Base-by-base conservation (phyloP, 768 basidiomycete genomes). In the Russula sp. region DNA sequence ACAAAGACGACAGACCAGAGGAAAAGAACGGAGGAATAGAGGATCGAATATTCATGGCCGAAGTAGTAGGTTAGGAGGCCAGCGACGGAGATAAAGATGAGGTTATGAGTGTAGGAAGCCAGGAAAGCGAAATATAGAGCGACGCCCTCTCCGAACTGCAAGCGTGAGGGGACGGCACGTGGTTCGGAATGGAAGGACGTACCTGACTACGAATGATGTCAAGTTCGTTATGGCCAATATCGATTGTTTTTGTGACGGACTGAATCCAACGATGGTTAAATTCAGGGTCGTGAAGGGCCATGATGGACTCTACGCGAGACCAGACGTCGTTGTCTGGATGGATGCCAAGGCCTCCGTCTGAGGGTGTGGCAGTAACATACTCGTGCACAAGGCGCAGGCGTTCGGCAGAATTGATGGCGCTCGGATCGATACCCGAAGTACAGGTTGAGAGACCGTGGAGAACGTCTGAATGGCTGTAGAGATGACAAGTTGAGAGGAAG, bases 101-200 rank as follows among this genome's bases (percentile, higher is more conserved):
- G 85, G 38, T 87, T 85, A 50, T 83, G 82, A 0, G 94, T 89
- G 76, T 98, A 98, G 50, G 86, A 84, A 7, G 85, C 83, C 20
- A 98, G 81, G 78, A 96, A 97, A 55, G 84, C 83, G 75, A 95
- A 98, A 76, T 99, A 95, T 40, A 93, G 81, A 1, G 92, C 91
- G 18, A 94, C 77, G 1, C 85, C 80, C 71, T 91, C 90, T 13
- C 94, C 94, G 68, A 92, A 93, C 83, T 86, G 64, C 24, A 54
- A 0, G 28, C 0, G 49, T 65, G n/a, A 57, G 58, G 18, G 38
- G 13, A 38, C 18, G 26, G 28, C 14, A 59, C 24, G 77, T 66
- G 22, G 58, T 44, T 36, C 30, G 38, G 48, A 9, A 8, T 28
- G 38, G 6, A 46, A 6, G 56, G n/a, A 75, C 80, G 59, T 57